Evolutionary conservation across 306 rosid genomes (phyloP).

Genomic region (Inga oerstediana): DNA sequence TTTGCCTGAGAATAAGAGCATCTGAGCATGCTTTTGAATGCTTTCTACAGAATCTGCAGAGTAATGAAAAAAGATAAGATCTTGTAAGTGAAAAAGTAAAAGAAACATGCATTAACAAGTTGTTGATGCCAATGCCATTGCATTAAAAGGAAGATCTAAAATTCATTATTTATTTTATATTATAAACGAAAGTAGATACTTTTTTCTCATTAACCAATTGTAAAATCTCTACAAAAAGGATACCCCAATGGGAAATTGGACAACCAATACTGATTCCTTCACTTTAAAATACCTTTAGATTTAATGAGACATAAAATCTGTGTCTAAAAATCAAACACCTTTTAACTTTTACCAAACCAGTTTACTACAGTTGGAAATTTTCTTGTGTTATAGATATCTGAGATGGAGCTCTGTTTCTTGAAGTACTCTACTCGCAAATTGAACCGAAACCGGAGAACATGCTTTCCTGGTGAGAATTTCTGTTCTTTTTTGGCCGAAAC

Average conservation of each 20-base stretch:
- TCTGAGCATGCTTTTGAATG: neutral
- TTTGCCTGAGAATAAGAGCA: conserved; percentile 1
- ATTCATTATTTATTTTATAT: neutral
- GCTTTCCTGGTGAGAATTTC: neutral
- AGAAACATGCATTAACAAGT: neutral
- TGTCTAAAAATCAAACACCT: neutral
- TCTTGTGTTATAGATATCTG: neutral
- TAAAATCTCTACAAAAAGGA: neutral
- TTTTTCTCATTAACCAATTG: neutral
- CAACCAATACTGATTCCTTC: neutral
- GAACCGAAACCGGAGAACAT: neutral
- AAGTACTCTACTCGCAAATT: neutral
- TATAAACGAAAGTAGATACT: neutral
- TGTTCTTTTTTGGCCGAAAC: neutral
- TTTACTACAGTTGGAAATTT: neutral
- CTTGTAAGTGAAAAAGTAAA: neutral
- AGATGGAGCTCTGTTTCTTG: neutral
- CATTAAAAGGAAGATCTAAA: conserved; percentile 10
- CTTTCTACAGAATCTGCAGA: neutral
- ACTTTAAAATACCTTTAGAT: neutral
- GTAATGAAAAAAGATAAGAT: neutral
- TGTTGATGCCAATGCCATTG: neutral
- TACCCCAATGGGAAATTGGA: neutral
- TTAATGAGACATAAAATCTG: neutral
- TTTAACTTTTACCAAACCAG: neutral